Conservation (phyloP, 1,139 yeast genomes). For the Hyphopichia khmerensis region DNA sequence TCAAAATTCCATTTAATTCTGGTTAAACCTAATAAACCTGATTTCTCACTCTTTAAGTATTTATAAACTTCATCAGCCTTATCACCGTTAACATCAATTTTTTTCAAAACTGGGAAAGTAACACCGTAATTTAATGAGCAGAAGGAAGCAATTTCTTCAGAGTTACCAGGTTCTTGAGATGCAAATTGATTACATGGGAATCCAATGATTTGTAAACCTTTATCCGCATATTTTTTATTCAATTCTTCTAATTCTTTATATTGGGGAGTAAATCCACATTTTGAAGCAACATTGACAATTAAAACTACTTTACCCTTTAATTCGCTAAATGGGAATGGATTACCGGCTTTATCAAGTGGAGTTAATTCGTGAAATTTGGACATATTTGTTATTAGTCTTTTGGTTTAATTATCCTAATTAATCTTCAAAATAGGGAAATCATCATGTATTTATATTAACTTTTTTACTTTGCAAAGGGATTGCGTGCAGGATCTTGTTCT, state of each 20-base stretch:
- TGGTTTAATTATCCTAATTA: too few species aligned
- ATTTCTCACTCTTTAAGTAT: slow-evolving; percentile 60
- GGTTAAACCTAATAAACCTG: slow-evolving; percentile 44
- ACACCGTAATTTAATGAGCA: slow-evolving; percentile 52
- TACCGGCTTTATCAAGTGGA: slow-evolving; percentile 46
- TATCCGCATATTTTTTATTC: slow-evolving; percentile 71
- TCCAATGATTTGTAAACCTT: slow-evolving; percentile 79
- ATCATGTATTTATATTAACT: neutral
- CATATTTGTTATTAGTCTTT: slow-evolving; percentile 17
- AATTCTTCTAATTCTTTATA: slow-evolving; percentile 74
- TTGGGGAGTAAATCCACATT: slow-evolving; percentile 87
- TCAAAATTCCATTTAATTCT: slow-evolving; percentile 54
- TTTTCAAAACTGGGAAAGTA: slow-evolving; percentile 82
- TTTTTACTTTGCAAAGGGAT: too few species aligned
- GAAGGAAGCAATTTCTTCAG: slow-evolving; percentile 41
- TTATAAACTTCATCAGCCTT: slow-evolving; percentile 78
- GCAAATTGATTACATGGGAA: slow-evolving; percentile 85
- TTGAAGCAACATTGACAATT: slow-evolving; percentile 91
- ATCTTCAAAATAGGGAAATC: too few species aligned
- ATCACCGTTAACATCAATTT: slow-evolving; percentile 86
- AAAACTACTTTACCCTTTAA: slow-evolving; percentile 88
- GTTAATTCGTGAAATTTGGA: slow-evolving; percentile 40
- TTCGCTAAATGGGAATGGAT: slow-evolving; percentile 64
- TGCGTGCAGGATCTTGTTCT: too few species aligned
- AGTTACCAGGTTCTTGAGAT: slow-evolving; percentile 44